phyloP scores from a whole-genome alignment of 768 basidiomycete genomes.

The Rhodotorula graminis region DNA sequence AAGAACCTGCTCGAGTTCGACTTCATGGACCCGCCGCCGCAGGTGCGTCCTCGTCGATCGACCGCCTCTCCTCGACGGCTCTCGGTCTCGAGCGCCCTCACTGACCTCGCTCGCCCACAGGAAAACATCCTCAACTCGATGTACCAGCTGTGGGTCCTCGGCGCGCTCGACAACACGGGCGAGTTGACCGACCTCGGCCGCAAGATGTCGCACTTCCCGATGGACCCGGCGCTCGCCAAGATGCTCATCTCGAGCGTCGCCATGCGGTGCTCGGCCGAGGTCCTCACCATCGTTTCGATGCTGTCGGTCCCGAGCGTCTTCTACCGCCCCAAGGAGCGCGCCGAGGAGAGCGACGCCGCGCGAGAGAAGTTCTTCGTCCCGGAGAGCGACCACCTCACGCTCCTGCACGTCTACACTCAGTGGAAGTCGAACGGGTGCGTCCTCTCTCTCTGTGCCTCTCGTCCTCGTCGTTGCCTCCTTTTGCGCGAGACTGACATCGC shows the following conservation, averaged over 20 bases:
- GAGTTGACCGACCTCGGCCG: slow-evolving; percentile 85
- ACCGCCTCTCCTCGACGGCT: background rate
- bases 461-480: background rate
- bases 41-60: slow-evolving; percentile 52
- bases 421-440: slow-evolving; percentile 93
- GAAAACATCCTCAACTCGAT: slow-evolving; percentile 97
- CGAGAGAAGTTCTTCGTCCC: slow-evolving; percentile 98
- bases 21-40: slow-evolving; percentile 99
- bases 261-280: slow-evolving; percentile 85
- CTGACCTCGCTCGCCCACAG: slow-evolving; percentile 47
- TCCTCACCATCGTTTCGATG: slow-evolving; percentile 99
- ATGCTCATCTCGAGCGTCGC: slow-evolving; percentile 96
- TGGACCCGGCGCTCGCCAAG: slow-evolving; percentile 97
- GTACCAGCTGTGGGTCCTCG: slow-evolving; percentile 99
- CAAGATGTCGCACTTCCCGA: slow-evolving; percentile 99
- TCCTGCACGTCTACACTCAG: slow-evolving; percentile 93
- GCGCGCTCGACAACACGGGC: slow-evolving; percentile 94
- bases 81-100: too few relatives aligned
- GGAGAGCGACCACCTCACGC: slow-evolving; percentile 92
- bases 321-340: slow-evolving; percentile 91
- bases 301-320: slow-evolving; percentile 95
- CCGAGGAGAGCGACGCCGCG: slow-evolving; percentile 96
- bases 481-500: background rate
- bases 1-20: slow-evolving; percentile 97
- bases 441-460: background rate